Conservation (phyloP, 192 early-diverging fungal species). For the Coemansia aciculifera region DNA sequence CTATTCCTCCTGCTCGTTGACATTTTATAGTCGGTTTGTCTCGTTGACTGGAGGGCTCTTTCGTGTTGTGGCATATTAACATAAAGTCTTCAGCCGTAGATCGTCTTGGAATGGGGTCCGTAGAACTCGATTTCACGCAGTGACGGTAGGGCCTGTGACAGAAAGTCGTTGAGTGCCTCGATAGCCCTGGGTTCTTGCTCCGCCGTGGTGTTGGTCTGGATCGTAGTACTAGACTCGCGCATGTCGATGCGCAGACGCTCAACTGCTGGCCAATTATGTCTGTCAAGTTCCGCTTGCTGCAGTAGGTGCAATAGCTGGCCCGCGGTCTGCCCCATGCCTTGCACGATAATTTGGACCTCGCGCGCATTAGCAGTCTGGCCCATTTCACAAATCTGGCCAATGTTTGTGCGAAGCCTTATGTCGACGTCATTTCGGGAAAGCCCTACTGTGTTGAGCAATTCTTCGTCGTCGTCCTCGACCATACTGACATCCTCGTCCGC, state of each 20-base stretch:
- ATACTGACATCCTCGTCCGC: too few species aligned
- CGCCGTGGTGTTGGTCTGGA: not conserved
- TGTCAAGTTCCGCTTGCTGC: not conserved
- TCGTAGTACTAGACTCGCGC: not conserved
- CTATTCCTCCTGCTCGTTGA: too few species aligned
- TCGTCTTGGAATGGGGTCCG: too few species aligned
- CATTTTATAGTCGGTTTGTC: too few species aligned
- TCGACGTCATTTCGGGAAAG: not conserved
- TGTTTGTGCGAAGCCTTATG: not conserved
- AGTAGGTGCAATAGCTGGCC: not conserved
- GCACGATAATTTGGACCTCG: not conserved
- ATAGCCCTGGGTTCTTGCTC: not conserved
- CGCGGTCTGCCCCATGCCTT: not conserved
- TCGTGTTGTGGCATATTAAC: too few species aligned
- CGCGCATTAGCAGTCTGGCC: not conserved
- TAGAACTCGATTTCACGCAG: not conserved
- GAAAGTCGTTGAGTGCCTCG: not conserved
- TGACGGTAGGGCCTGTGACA: constrained; percentile 10
- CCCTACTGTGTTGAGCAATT: not conserved
- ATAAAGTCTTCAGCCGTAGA: too few species aligned
- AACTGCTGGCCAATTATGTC: not conserved
- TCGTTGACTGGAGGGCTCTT: too few species aligned
- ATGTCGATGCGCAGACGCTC: not conserved
- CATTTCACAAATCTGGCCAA: not conserved
- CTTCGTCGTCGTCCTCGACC: too few species aligned